Evolutionary conservation across 1,284 basidiomycete genomes (phyloP).

Genomic region (Irpex lacteus): DNA sequence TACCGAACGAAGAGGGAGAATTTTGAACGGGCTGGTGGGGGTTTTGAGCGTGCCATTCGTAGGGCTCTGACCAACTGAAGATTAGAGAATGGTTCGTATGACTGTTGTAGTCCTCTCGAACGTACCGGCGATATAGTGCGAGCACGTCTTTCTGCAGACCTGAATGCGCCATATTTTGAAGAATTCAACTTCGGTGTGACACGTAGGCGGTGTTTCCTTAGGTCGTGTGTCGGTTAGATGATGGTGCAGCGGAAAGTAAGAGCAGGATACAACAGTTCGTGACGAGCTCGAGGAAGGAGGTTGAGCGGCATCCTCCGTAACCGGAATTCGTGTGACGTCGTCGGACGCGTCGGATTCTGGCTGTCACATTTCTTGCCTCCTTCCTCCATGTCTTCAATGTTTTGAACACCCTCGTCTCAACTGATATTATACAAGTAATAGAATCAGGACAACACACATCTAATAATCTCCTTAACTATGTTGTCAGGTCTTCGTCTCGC

Average conservation of each 20-base stretch:
- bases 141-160: slow-evolving; percentile 73
- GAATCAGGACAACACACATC: not conserved
- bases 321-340: slow-evolving; percentile 1
- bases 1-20: slow-evolving; percentile 68
- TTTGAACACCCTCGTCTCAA: not conserved
- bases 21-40: slow-evolving; percentile 50
- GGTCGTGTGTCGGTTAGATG: too few relatives aligned
- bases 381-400: not conserved
- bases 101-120: not conserved
- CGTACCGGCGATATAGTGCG: slow-evolving; percentile 68
- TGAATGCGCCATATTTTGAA: slow-evolving; percentile 32
- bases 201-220: too few relatives aligned
- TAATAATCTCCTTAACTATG: not conserved
- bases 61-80: slow-evolving; percentile 73
- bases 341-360: slow-evolving; percentile 1
- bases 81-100: not conserved
- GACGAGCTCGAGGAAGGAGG: not conserved
- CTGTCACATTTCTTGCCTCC: not conserved
- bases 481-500: not conserved
- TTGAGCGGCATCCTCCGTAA: not conserved
- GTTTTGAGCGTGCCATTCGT: slow-evolving; percentile 70
- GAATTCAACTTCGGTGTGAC: not conserved
- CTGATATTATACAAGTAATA: not conserved
- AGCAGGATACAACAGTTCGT: not conserved
- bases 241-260: not conserved